phyloP scores from a whole-genome alignment of 805 yeast genomes.

The Candida wancherniae region DNA sequence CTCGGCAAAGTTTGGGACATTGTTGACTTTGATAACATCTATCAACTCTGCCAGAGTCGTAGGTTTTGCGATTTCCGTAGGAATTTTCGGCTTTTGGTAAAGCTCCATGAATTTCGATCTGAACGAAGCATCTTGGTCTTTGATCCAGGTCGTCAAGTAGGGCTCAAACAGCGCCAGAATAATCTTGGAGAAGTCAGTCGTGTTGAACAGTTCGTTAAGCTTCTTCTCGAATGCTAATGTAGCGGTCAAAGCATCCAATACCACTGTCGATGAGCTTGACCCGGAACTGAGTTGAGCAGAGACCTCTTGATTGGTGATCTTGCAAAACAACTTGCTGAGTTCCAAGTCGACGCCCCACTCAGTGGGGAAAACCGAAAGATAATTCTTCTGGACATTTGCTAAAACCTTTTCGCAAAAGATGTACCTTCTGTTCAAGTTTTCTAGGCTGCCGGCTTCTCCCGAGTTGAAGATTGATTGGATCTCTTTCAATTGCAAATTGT shows the following conservation, averaged over 20 bases:
- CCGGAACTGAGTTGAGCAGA: slow-evolving; percentile 41
- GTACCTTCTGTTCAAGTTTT: slow-evolving; percentile 76
- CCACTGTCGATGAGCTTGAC: slow-evolving; percentile 54
- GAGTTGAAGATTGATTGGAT: slow-evolving; percentile 68
- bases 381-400: slow-evolving; percentile 50
- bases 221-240: slow-evolving; percentile 81
- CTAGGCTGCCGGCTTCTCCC: slow-evolving; percentile 94
- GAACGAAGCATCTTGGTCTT: slow-evolving; percentile 68
- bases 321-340: slow-evolving; percentile 60
- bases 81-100: slow-evolving; percentile 52
- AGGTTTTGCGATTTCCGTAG: slow-evolving; percentile 25
- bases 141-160: slow-evolving; percentile 77
- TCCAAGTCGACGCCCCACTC: slow-evolving; percentile 67
- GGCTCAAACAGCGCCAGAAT: slow-evolving; percentile 75
- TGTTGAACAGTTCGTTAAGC: slow-evolving; percentile 58
- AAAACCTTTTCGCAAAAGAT: slow-evolving; percentile 74
- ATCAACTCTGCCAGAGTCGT: slow-evolving; percentile 14
- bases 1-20: slow-evolving; percentile 64
- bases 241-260: slow-evolving; percentile 65
- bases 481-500: slow-evolving; percentile 65
- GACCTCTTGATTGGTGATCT: slow-evolving; percentile 64
- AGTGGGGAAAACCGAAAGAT: slow-evolving; percentile 55
- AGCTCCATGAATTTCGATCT: slow-evolving; percentile 61
- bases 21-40: slow-evolving; percentile 39
- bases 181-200: slow-evolving; percentile 41